Evolutionary conservation across 106 monocot genomes (phyloP).

Genomic region (Phalaenopsis equestris): DNA sequence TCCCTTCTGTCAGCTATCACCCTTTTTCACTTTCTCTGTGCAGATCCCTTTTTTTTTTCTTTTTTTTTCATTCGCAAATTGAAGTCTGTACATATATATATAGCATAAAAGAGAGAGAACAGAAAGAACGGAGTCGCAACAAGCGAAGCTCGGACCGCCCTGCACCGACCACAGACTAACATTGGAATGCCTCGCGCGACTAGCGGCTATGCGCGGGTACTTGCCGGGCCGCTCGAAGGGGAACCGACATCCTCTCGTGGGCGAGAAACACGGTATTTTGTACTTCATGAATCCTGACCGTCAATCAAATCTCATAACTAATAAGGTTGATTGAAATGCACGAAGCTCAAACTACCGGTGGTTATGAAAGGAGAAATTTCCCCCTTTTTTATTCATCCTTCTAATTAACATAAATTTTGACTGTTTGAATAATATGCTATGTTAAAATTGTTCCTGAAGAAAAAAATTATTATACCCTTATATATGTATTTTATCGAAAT

Average conservation of each 20-base stretch:
- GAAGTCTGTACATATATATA: not conserved
- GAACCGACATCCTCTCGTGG: not conserved
- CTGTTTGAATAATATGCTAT: too few relatives aligned
- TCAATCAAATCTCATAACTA: not conserved
- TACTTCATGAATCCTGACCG: not conserved
- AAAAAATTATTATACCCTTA: too few relatives aligned
- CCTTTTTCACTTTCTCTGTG: not conserved
- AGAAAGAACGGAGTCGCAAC: not conserved
- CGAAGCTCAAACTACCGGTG: too few relatives aligned
- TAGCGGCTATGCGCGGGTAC: not conserved
- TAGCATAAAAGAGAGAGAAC: not conserved
- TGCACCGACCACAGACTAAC: slow-evolving; percentile 1
- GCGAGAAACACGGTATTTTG: not conserved
- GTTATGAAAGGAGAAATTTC: too few relatives aligned
- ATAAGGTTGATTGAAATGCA: not conserved
- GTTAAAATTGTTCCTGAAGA: too few relatives aligned
- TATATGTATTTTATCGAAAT: too few relatives aligned
- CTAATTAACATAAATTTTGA: too few relatives aligned
- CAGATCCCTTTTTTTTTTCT: not conserved
- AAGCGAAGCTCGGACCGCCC: not conserved
- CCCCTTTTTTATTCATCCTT: too few relatives aligned
- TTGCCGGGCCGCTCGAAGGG: not conserved
- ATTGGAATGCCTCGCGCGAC: slow-evolving; percentile 7
- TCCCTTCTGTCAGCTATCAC: not conserved
- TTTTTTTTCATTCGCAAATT: not conserved